Evolutionary conservation across 225 moss, liverwort and hornwort species (phyloP).

Genomic region (Marchantia paleacea): DNA sequence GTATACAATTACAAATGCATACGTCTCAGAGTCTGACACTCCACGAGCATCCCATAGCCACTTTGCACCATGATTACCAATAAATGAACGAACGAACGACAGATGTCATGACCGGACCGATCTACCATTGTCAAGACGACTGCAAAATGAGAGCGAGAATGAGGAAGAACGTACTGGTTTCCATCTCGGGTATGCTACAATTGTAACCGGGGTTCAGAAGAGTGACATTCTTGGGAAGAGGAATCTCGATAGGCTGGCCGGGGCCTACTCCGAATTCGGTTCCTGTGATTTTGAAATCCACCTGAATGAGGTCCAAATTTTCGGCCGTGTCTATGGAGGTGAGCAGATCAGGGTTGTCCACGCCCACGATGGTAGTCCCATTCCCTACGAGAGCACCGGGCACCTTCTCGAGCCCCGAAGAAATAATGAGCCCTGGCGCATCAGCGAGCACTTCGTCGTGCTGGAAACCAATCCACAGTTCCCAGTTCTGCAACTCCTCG

Average conservation of each 20-base stretch:
- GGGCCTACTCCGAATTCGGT: slow-evolving; percentile 76
- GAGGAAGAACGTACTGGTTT: slow-evolving; percentile 53
- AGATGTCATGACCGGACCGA: too few species aligned
- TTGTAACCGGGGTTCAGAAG: slow-evolving; percentile 62
- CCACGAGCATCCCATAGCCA: too few species aligned
- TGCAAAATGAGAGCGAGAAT: neutral
- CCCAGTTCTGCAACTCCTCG: slow-evolving; percentile 57
- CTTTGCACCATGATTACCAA: neutral
- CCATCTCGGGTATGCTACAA: slow-evolving; percentile 52
- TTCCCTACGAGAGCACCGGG: slow-evolving; percentile 65
- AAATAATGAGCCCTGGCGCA: slow-evolving; percentile 42
- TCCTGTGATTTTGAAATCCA: slow-evolving; percentile 44
- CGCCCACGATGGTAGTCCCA: slow-evolving; percentile 54
- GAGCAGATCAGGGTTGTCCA: slow-evolving; percentile 43
- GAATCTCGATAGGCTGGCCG: slow-evolving; percentile 38
- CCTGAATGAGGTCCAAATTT: slow-evolving; percentile 45
- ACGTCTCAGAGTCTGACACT: neutral
- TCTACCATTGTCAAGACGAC: too few species aligned
- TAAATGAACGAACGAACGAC: neutral
- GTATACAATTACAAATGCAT: neutral
- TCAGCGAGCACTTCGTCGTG: slow-evolving; percentile 53
- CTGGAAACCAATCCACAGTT: slow-evolving; percentile 55
- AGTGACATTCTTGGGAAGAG: slow-evolving; percentile 59
- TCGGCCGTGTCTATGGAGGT: slow-evolving; percentile 86
- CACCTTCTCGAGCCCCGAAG: slow-evolving; percentile 31